Evolutionary conservation across 1,284 basidiomycete genomes (phyloP).

Genomic region (Puccinia triticina): DNA sequence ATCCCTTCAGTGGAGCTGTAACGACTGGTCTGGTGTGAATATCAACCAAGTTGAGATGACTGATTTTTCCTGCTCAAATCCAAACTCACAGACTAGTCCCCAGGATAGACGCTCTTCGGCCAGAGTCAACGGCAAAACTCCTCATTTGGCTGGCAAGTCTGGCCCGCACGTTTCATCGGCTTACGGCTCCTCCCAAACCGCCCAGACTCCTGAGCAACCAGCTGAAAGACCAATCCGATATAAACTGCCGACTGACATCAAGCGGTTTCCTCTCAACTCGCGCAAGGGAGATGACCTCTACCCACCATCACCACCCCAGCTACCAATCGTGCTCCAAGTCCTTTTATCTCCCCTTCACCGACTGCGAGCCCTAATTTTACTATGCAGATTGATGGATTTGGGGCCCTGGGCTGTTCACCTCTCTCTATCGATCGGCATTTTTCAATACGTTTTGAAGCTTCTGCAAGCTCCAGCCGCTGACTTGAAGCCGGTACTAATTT

Average conservation of each 20-base stretch:
- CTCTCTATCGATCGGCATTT: conserved; percentile 51
- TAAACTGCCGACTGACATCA: conserved; percentile 39
- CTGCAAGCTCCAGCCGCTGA: conserved; percentile 50
- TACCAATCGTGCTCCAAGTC: conserved; percentile 52
- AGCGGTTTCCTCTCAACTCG: conserved; percentile 42
- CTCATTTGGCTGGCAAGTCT: conserved; percentile 5
- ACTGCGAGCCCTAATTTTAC: conserved; percentile 42
- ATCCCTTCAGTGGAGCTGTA: conserved; percentile 47
- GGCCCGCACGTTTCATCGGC: conserved; percentile 1
- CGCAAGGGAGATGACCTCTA: conserved; percentile 44
- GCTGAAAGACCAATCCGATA: conserved; percentile 42
- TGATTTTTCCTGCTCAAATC: conserved; percentile 41
- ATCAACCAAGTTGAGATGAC: conserved; percentile 40
- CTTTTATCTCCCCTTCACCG: conserved; percentile 48
- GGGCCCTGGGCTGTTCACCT: conserved; percentile 52
- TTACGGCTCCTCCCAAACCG: not conserved
- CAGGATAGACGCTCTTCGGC: conserved; percentile 16
- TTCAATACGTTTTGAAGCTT: conserved; percentile 51
- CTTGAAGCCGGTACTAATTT: conserved; percentile 48
- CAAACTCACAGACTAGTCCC: not conserved
- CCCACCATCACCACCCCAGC: conserved; percentile 49
- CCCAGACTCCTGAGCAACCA: not conserved
- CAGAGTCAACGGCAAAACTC: not conserved
- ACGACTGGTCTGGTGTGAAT: conserved; percentile 42
- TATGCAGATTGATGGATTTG: conserved; percentile 50